Evolutionary conservation across 2,329 filamentous ascomycete species (phyloP).

Genomic region (Emergomyces pasteurianus): DNA sequence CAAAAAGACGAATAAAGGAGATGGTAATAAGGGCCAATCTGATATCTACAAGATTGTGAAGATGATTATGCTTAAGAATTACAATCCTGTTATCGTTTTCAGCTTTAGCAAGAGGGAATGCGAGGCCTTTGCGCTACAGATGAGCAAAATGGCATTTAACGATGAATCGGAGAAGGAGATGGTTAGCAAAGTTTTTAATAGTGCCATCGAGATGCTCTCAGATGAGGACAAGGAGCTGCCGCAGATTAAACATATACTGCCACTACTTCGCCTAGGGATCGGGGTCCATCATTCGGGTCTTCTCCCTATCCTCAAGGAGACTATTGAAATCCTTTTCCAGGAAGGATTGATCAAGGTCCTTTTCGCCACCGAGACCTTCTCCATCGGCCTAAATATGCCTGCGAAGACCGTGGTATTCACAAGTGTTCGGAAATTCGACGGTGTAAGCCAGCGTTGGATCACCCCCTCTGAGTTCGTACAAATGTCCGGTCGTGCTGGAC

Average conservation of each 20-base stretch:
- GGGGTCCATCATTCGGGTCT: conserved; percentile 95
- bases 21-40: conserved; percentile 53
- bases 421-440: conserved; percentile 90
- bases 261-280: conserved; percentile 79
- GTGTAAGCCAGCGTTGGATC: conserved; percentile 64
- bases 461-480: conserved; percentile 96
- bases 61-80: conserved; percentile 97
- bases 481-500: conserved; percentile 94
- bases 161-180: conserved; percentile 90
- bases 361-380: conserved; percentile 97
- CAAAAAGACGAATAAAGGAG: conserved; percentile 83
- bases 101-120: conserved; percentile 98
- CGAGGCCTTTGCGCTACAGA: conserved; percentile 76
- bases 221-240: conserved; percentile 81
- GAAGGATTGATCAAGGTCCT: conserved; percentile 96
- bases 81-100: conserved; percentile 98
- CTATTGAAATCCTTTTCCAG: conserved; percentile 97
- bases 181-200: conserved; percentile 88
- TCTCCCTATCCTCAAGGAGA: conserved; percentile 92
- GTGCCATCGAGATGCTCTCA: conserved; percentile 81
- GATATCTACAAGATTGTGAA: conserved; percentile 97
- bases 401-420: conserved; percentile 99
- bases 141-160: conserved; percentile 84
- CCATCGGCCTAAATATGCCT: conserved; percentile 97
- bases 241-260: conserved; percentile 83